Conservation (phyloP, 768 basidiomycete species). For the Cyclocybe cylindracea region DNA sequence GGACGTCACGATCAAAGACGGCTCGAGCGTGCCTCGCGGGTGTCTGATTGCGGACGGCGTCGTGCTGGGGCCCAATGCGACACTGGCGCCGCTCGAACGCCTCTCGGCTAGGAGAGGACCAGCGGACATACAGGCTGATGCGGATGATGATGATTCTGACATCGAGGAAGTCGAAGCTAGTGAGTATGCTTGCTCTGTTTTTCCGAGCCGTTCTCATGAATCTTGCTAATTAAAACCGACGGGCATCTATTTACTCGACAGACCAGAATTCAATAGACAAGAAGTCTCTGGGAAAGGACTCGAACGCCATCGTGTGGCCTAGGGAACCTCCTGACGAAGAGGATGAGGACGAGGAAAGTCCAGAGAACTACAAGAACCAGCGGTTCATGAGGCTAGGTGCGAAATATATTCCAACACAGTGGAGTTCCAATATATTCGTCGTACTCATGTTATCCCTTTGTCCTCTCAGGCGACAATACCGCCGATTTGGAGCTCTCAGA, state of each 20-base stretch:
- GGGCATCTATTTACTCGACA: constrained; percentile 20
- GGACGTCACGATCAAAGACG: constrained; percentile 70
- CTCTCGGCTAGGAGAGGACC: constrained; percentile 58
- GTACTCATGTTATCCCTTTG: not conserved
- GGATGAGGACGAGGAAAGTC: constrained; percentile 58
- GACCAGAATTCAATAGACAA: constrained; percentile 49
- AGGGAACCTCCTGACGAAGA: constrained; percentile 62
- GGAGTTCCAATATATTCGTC: not conserved
- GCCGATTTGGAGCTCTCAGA: constrained; percentile 67
- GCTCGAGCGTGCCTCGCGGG: constrained; percentile 67
- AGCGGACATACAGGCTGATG: constrained; percentile 31
- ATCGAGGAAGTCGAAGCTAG: constrained; percentile 68
- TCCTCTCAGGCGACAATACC: constrained; percentile 53
- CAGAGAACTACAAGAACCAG: constrained; percentile 64
- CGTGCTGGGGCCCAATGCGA: constrained; percentile 71
- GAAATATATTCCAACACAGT: constrained; percentile 7
- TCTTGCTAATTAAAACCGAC: constrained; percentile 1
- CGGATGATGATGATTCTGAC: constrained; percentile 56
- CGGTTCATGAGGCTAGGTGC: constrained; percentile 77
- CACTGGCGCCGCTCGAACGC: constrained; percentile 67
- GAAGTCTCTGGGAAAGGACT: constrained; percentile 60
- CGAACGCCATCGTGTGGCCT: constrained; percentile 86
- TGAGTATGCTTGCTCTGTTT: constrained; percentile 32
- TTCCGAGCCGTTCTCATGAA: constrained; percentile 2
- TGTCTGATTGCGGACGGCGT: constrained; percentile 85